Evolutionary conservation across 345 rosid species (phyloP), one percentile per base, ranked within the genome.

Genomic region (Durio zibethinus): DNA sequence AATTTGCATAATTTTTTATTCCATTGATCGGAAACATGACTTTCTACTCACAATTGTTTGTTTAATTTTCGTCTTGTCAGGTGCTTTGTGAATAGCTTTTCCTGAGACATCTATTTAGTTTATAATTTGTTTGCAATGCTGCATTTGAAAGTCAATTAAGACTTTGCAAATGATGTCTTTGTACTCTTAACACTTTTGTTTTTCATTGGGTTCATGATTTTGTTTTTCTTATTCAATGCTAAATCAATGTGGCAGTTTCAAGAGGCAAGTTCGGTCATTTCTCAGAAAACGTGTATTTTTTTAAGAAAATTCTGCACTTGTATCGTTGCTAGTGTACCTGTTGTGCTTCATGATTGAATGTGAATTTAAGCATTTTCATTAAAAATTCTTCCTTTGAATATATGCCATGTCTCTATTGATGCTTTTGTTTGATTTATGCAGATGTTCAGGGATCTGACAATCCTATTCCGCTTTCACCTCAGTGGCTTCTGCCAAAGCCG

Each of bases 401-500:
- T 63, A n/a, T 76, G 38, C n/a, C 48, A 47, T 63, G 54, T 76
- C 62, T 72, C 74, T 65, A 42, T 74, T 80, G 12, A 65, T 79
- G 35, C 48, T 47, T 81, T 42, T 80, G 27, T 52, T 85, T 76
- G 20, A 59, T 78, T 79, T 83, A 18, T 90, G 90, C 92, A 96
- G 99, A 92, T 83, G 86, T 74, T 74, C 95, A 83, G 77, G 92
- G 88, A 75, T 79, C 94, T 78, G 99, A 91, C 80, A 90, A 84
- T 84, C 73, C 93, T 20, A 82, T 94, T 78, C 98, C 99, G 7
- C 98, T 97, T 71, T 97, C 98, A 74, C 99, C 98, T 0, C 99
- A 97, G 84, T 94, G 99, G 98, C 98, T 94, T 87, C 90, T 89
- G 83, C 86, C 98, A 62, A 97, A 94, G 87, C 82, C 94, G 25